Percentiles rank a stretch among this genome's conserved stretches.
phyloP scores from a whole-genome alignment of 2,329 filamentous ascomycete species.

The Diplodia sapinea region DNA sequence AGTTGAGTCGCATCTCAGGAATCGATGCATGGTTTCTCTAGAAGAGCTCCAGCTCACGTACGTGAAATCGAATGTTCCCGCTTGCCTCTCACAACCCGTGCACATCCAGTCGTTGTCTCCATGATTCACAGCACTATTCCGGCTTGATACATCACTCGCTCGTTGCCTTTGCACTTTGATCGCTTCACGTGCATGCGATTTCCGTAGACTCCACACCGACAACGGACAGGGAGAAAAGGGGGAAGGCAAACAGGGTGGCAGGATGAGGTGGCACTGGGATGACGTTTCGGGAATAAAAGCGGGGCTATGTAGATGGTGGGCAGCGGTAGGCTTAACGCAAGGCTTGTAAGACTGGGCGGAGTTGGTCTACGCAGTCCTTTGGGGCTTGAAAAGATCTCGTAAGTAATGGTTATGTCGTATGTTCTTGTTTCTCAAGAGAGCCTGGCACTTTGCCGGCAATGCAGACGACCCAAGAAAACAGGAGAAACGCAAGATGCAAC shows the following conservation, averaged over 20 bases:
- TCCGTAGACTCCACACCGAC: not conserved
- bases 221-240: not conserved
- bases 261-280: not conserved
- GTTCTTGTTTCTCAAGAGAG: slow-evolving; percentile 1
- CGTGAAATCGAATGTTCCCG: not conserved
- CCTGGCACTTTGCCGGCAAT: not conserved
- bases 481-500: slow-evolving; percentile 13
- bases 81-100: not conserved
- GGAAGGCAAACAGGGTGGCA: not conserved
- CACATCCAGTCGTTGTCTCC: not conserved
- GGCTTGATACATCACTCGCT: not conserved
- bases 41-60: not conserved
- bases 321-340: not conserved
- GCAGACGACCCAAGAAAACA: not conserved
- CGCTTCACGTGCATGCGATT: not conserved
- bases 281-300: slow-evolving; percentile 7
- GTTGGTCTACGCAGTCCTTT: not conserved
- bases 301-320: slow-evolving; percentile 1
- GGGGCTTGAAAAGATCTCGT: not conserved
- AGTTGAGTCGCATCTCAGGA: no score
- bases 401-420: not conserved
- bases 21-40: no score
- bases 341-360: not conserved
- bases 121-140: not conserved
- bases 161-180: no score